These are phyloP conservation scores for Termitomyces heimii DNA, from an alignment of 768 basidiomycete genomes.

Conservation along the genomic window DNA sequence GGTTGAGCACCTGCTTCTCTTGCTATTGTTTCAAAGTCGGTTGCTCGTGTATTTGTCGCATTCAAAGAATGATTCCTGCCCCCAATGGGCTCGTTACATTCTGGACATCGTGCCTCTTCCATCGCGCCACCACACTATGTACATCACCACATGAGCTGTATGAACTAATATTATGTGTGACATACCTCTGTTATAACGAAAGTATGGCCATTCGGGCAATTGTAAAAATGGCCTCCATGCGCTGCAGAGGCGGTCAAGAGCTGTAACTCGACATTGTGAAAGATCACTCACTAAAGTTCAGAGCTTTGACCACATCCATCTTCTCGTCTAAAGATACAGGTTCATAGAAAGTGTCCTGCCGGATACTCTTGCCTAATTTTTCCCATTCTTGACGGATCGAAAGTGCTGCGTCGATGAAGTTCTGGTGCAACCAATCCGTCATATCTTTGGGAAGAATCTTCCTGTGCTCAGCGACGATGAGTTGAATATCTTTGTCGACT, in stretches of 20 bases:
- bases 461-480: constrained; percentile 14
- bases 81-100: constrained; percentile 51
- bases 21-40: constrained; percentile 43
- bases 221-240: constrained; percentile 40
- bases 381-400: constrained; percentile 43
- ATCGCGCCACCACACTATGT: constrained; percentile 55
- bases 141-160: neutral
- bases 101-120: constrained; percentile 42
- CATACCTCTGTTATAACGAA: constrained; percentile 54
- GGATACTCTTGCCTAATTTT: constrained; percentile 31
- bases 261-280: neutral
- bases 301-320: constrained; percentile 40
- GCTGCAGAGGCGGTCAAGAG: constrained; percentile 14
- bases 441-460: constrained; percentile 19
- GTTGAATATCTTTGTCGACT: constrained; percentile 5
- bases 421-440: constrained; percentile 34
- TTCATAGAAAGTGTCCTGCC: constrained; percentile 40
- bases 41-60: constrained; percentile 34
- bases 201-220: constrained; percentile 54
- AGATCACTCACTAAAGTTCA: constrained; percentile 38
- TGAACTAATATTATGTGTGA: neutral
- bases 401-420: constrained; percentile 31
- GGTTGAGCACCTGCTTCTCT: constrained; percentile 1
- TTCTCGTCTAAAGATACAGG: constrained; percentile 50
- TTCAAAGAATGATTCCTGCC: constrained; percentile 37